phyloP scores from a whole-genome alignment of 1,139 yeast species.

The Debaryomycetaceae sp. region DNA sequence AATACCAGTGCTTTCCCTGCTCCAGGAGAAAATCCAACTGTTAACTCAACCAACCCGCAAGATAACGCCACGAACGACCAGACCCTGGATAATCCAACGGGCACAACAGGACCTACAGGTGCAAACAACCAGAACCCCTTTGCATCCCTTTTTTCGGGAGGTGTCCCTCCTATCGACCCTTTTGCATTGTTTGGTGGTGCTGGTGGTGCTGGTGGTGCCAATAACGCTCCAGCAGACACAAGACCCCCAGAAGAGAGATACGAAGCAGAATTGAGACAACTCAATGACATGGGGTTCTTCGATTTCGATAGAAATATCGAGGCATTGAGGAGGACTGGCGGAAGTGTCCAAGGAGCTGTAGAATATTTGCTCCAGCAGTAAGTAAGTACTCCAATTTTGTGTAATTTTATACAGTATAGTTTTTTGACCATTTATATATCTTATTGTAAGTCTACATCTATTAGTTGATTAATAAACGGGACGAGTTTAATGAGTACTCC shows the following conservation, averaged over 20 bases:
- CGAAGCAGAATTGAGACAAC: constrained; percentile 84
- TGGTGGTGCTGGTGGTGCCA: constrained; percentile 21
- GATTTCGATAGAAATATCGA: constrained; percentile 90
- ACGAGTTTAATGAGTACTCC: neutral
- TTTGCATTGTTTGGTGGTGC: constrained; percentile 44
- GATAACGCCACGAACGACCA: constrained; percentile 6
- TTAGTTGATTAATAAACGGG: neutral
- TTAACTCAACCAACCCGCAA: constrained; percentile 12
- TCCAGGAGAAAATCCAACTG: constrained; percentile 47
- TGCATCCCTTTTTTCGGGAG: constrained; percentile 43
- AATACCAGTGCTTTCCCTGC: constrained; percentile 48
- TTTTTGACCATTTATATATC: neutral
- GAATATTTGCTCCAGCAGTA: constrained; percentile 60
- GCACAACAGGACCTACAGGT: constrained; percentile 17
- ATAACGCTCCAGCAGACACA: constrained; percentile 56
- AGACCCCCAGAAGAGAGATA: constrained; percentile 96
- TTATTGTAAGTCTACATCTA: neutral
- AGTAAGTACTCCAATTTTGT: neutral
- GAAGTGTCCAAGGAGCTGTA: constrained; percentile 95
- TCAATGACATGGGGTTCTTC: constrained; percentile 94
- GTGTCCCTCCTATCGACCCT: constrained; percentile 37
- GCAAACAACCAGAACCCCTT: constrained; percentile 45
- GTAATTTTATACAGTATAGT: constrained; percentile 1
- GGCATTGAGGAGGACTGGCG: constrained; percentile 92
- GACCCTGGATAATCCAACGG: constrained; percentile 9